Evolutionary conservation across 139 green algal genomes (phyloP), one percentile per base, ranked within the genome.

Genomic region (Coccomyxa sp.): DNA sequence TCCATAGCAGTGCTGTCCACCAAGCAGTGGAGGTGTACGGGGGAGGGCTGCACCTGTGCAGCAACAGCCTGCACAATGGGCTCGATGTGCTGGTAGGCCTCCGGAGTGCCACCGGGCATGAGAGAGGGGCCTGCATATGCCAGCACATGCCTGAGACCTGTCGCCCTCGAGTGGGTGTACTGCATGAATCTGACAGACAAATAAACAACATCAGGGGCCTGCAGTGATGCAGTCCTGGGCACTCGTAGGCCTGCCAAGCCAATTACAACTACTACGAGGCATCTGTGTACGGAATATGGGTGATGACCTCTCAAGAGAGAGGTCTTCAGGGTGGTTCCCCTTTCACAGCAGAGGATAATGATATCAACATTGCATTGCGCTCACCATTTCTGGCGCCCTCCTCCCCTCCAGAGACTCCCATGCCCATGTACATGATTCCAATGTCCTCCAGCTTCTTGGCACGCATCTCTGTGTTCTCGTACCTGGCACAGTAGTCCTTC

Each of bases 401-500:
- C 89, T 99, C 97, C 24, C 97, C 97, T 40, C 97, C 97, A 14
- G 90, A 97, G 24, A 99, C 96, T 39, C 97, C 97, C 97, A 99
- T 99, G 79, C 96, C 97, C 76, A 99, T 86, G 88, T 98, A 98
- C 55, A 93, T 84, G 54, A 99, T 82, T 58, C 95, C 93, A 87
- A 96, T 95, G 40, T 90, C 85, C 36, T 86, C 88, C 44, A 96
- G 91, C 82, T 87, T 83, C 24, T 78, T 80, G 82, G 89, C 82
- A 33, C 97, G 88, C 31, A 89, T 87, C 89, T 99, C 97, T 4
- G 97, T 99, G 91, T 99, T 99, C 88, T 99, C 94, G 74, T 99
- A 99, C 91, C 90, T 91, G 82, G 39, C 1, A 4, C 8, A 74
- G 18, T 12, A n/a, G 22, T 1, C 22, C 33, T 31, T 27, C 70